phyloP scores from a whole-genome alignment of 2,329 filamentous ascomycete genomes.

The Stylonectria norvegica region DNA sequence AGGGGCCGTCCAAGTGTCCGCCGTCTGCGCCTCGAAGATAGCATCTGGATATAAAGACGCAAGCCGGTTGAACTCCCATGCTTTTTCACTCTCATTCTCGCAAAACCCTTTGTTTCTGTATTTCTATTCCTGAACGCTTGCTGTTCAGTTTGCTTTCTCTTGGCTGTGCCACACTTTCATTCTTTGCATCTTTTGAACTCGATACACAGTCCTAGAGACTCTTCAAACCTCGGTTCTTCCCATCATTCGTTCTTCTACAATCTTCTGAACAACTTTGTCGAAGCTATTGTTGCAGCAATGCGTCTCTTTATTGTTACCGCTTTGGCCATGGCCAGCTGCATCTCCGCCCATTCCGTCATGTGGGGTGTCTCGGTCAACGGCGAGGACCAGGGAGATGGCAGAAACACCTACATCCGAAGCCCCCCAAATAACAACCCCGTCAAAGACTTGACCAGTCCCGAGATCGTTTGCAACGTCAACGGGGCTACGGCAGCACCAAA shows the following conservation, averaged over 20 bases:
- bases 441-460: slow-evolving; percentile 42
- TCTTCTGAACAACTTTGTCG: slow-evolving; percentile 23
- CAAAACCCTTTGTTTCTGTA: slow-evolving; percentile 18
- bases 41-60: slow-evolving; percentile 22
- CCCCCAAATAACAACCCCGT: slow-evolving; percentile 43
- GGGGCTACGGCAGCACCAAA: slow-evolving; percentile 33
- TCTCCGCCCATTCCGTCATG: slow-evolving; percentile 45
- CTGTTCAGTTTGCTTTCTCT: slow-evolving; percentile 26
- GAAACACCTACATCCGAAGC: slow-evolving; percentile 41
- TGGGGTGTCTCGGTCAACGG: slow-evolving; percentile 48
- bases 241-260: slow-evolving; percentile 19
- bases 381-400: slow-evolving; percentile 41
- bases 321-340: slow-evolving; percentile 37
- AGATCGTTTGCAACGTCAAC: slow-evolving; percentile 45
- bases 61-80: slow-evolving; percentile 2
- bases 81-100: slow-evolving; percentile 23
- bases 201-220: slow-evolving; percentile 1
- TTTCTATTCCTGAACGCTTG: slow-evolving; percentile 10
- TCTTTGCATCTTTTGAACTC: slow-evolving; percentile 21
- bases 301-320: slow-evolving; percentile 32
- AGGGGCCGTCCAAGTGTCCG: slow-evolving; percentile 2
- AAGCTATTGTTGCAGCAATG: no score
- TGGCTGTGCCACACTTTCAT: slow-evolving; percentile 30
- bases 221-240: slow-evolving; percentile 2
- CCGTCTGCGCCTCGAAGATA: not conserved